Base-by-base conservation (phyloP, 345 rosid genomes). In the Litchi chinensis region DNA sequence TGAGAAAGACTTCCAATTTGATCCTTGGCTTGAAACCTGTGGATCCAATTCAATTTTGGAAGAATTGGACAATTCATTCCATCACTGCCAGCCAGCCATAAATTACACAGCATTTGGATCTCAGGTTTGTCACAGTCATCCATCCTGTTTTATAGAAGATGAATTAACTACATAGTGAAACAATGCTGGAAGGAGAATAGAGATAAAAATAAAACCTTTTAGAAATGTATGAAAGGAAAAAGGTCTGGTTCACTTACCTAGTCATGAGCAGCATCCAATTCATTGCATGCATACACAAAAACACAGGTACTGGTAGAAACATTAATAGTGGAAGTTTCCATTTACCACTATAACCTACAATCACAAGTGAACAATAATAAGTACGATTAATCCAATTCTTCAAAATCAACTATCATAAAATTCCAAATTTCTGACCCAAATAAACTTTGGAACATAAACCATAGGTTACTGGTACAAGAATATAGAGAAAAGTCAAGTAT, bases 31-130 rank as follows among this genome's bases (percentile, higher is more conserved):
- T 32, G 37, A 32, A 32, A 32, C 37, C 37, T 32, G 37, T 2
- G 37, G 37, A 95, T 91, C 78, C 86, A 95, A 68, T 90, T 89
- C 89, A 82, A 81, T 39, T 83, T 86, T 0, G 93, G 82, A 56
- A 86, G 92, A 77, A 95, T 86, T 8, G 99, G 96, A 69, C 99
- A 95, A 83, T 83, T 95, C 32, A 98, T 93, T 8, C 99, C 99
- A 8, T 44, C 87, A 77, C 93, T 89, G 76, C 99, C 99, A 63
- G 91, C 98, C 78, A 92, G 91, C 37, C 37, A 32, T 1, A 32
- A 32, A 32, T 32, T 80, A 43, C 91, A 88, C 77, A 97, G 65
- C 96, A 93, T 83, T 92, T 32, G 91, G 66, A 95, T 87, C 60
- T 98, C 99, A 77, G 92, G 67, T 98, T 98, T 95, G 83, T 72